Evolutionary conservation across 495 filamentous ascomycete species (phyloP).

Genomic region (Aspergillus wentii): DNA sequence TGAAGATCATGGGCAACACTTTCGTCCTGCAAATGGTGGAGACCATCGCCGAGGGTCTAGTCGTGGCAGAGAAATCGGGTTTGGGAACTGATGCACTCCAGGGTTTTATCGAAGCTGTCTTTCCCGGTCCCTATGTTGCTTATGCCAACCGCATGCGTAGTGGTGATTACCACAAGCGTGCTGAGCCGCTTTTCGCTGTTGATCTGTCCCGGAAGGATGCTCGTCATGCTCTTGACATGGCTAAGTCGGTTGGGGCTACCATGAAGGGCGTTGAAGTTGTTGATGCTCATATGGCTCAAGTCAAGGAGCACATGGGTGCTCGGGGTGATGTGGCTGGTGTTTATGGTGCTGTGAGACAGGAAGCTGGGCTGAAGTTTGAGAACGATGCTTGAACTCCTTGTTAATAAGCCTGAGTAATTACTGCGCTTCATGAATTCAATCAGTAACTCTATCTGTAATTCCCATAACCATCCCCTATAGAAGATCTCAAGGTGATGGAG

Average conservation of each 20-base stretch:
- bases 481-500: no score
- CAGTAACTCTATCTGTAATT: no score
- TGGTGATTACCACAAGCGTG: conserved; percentile 60
- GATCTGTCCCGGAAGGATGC: conserved; percentile 74
- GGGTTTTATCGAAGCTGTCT: conserved; percentile 55
- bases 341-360: conserved; percentile 61
- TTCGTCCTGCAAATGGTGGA: conserved; percentile 73
- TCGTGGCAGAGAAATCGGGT: conserved; percentile 68
- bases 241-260: conserved; percentile 48
- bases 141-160: conserved; percentile 61
- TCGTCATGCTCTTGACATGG: conserved; percentile 61
- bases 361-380: conserved; percentile 61
- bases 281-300: conserved; percentile 54
- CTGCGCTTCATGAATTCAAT: no score
- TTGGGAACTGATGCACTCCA: conserved; percentile 61
- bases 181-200: conserved; percentile 67
- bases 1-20: conserved; percentile 75
- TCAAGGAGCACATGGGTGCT: conserved; percentile 60
- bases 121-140: conserved; percentile 37
- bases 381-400: conserved; percentile 24
- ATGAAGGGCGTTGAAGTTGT: conserved; percentile 56
- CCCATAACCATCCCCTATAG: no score
- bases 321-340: conserved; percentile 71
- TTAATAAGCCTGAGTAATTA: no score
- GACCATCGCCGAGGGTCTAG: conserved; percentile 61